Conservation (phyloP, 2,329 filamentous ascomycete genomes). For the Colletotrichum lini region DNA sequence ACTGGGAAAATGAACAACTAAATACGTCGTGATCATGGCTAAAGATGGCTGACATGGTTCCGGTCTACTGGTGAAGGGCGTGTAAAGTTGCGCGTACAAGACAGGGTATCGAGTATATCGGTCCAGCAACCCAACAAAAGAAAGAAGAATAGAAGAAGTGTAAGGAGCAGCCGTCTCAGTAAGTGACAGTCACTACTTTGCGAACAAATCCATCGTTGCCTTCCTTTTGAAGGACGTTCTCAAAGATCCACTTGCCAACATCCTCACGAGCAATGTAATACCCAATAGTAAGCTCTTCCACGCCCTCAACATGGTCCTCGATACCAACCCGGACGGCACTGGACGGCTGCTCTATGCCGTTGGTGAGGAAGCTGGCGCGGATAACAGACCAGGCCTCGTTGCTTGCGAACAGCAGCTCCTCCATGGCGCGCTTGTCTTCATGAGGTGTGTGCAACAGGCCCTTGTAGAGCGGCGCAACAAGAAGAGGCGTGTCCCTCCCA, state of each 20-base stretch:
- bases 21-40: not conserved
- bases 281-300: slow-evolving; percentile 55
- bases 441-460: slow-evolving; percentile 55
- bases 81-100: not conserved
- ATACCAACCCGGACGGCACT: slow-evolving; percentile 49
- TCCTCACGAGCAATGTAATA: slow-evolving; percentile 59
- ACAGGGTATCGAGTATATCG: not conserved
- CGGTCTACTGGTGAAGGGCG: not conserved
- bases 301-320: slow-evolving; percentile 51
- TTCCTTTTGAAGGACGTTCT: slow-evolving; percentile 50
- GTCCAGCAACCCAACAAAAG: too few relatives aligned
- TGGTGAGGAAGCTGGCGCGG: slow-evolving; percentile 51
- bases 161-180: slow-evolving; percentile 10
- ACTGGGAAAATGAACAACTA: not conserved
- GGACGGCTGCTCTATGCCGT: slow-evolving; percentile 45
- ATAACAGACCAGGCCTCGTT: slow-evolving; percentile 51
- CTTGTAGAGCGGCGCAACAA: slow-evolving; percentile 59
- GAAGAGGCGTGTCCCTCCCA: slow-evolving; percentile 57
- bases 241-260: slow-evolving; percentile 59
- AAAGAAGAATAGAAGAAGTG: not conserved
- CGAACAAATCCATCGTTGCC: slow-evolving; percentile 45
- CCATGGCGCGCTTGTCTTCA: slow-evolving; percentile 62
- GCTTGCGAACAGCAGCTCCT: slow-evolving; percentile 51
- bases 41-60: too few relatives aligned
- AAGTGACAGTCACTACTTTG: slow-evolving; percentile 51